Evolutionary conservation across 768 basidiomycete genomes (phyloP).

Genomic region (Lyophyllum semitale): DNA sequence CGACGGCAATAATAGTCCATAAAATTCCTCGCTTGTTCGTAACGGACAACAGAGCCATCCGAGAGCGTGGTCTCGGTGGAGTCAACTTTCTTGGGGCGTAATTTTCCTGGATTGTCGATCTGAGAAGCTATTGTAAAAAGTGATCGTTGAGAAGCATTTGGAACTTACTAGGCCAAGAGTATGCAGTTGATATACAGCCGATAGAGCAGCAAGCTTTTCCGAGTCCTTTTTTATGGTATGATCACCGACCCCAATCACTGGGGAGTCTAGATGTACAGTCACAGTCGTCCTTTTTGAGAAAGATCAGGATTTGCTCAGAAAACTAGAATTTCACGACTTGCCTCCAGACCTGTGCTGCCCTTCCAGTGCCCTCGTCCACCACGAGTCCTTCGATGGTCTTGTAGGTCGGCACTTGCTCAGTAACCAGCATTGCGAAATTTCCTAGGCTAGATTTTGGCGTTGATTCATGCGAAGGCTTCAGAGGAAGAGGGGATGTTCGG

Average conservation of each 20-base stretch:
- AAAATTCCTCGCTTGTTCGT: constrained; percentile 80
- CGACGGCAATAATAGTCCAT: constrained; percentile 94
- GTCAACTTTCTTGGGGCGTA: constrained; percentile 22
- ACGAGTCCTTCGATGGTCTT: constrained; percentile 30
- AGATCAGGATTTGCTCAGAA: neutral
- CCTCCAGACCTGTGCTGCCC: constrained; percentile 42
- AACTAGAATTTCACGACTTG: constrained; percentile 21
- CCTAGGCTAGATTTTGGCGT: constrained; percentile 43
- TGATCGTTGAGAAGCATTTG: neutral
- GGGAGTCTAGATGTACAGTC: constrained; percentile 35
- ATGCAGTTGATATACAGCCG: constrained; percentile 72
- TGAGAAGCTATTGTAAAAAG: constrained; percentile 14
- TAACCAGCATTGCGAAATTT: constrained; percentile 34
- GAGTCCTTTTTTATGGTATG: constrained; percentile 59
- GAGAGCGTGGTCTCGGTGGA: constrained; percentile 42
- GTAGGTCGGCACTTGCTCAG: constrained; percentile 33
- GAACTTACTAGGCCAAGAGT: constrained; percentile 61
- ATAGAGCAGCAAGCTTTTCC: constrained; percentile 74
- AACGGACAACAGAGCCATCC: constrained; percentile 63
- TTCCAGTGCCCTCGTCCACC: constrained; percentile 20
- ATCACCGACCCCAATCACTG: constrained; percentile 66
- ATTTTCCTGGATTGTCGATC: constrained; percentile 40
- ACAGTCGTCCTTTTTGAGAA: constrained; percentile 38
- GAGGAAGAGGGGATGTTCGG: constrained; percentile 28
- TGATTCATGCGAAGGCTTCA: constrained; percentile 33